Evolutionary conservation across 768 basidiomycete species (phyloP), one percentile per base, ranked within the genome.

Genomic region (Suillus brevipes): DNA sequence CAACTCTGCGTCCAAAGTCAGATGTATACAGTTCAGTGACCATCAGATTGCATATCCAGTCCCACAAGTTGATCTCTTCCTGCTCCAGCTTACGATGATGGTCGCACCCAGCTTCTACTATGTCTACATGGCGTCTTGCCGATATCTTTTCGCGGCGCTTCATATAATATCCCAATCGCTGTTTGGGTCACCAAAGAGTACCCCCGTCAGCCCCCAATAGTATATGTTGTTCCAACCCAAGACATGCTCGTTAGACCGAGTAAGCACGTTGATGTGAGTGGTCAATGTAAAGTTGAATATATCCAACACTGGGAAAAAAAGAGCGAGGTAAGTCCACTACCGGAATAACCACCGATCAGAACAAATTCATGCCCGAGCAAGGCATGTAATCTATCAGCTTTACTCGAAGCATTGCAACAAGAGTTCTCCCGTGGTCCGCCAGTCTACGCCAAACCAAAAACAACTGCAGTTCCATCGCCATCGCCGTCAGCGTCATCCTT

Each of bases 101-200:
- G 97, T 56, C 88, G 97, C 43, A 90, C 94, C 0, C 94, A 96
- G 72, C 83, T 98, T 20, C 85, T 99, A 34, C 88, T 99, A 64
- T 95, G 94, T 68, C 70, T 97, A 4, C 92, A 97, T 72, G 97
- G 97, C 12, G 85, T 98, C 6, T 82, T 99, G 1, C 95, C 95
- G 5, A 97, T 99, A 69, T 77, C 84, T 0, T 97, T 87, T 79
- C 84, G 90, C 58, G 78, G 82, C 1, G 79, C 87, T 1, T 82
- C 89, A 2, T 99, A 99, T 82, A 94, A 99, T 76, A 98, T 99
- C 70, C 97, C 97, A 4, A 78, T 99, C 70, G 87, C 91, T 14
- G 69, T 97, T 66, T 99, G 96, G 95, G 69, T 99, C 49, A 84
- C 94, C 3, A 83, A 84, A 60, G 92, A 93, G 49, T 98, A 95